Percentiles rank a stretch among this genome's conserved stretches.
Evolutionary conservation across 2,329 filamentous ascomycete species (phyloP).

Genomic region (Aspergillus sp.): DNA sequence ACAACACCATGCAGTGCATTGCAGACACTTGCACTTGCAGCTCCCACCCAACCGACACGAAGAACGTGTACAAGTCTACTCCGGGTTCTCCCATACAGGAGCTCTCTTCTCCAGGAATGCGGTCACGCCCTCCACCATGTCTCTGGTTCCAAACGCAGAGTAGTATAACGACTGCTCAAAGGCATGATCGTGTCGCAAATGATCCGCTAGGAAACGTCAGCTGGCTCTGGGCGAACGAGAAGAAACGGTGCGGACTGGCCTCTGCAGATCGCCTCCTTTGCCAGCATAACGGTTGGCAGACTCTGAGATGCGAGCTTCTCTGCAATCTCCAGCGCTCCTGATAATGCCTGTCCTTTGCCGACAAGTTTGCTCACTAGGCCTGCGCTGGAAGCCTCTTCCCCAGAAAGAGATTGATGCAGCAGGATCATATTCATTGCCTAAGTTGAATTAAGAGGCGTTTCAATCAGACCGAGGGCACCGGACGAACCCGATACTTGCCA

Average conservation of each 20-base stretch:
- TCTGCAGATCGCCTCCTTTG: slow-evolving; percentile 11
- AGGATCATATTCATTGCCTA: slow-evolving; percentile 13
- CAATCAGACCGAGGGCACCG: neutral
- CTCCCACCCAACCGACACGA: too few relatives aligned
- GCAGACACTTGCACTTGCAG: too few relatives aligned
- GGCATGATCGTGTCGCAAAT: slow-evolving; percentile 4
- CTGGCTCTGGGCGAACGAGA: neutral
- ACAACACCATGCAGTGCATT: too few relatives aligned
- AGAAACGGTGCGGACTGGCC: neutral
- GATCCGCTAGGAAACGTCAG: slow-evolving; percentile 6
- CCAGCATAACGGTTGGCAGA: slow-evolving; percentile 3
- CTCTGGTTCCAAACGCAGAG: slow-evolving; percentile 6
- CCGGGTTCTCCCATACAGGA: slow-evolving; percentile 4
- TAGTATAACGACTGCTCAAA: slow-evolving; percentile 11
- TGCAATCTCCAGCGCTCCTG: slow-evolving; percentile 3
- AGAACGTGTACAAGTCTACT: too few relatives aligned
- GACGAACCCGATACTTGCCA: slow-evolving; percentile 10
- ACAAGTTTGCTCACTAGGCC: slow-evolving; percentile 5
- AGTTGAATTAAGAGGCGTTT: neutral
- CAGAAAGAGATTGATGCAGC: slow-evolving; percentile 6
- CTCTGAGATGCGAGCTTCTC: slow-evolving; percentile 4
- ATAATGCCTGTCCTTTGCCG: slow-evolving; percentile 1
- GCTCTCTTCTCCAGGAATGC: slow-evolving; percentile 10
- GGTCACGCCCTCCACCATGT: slow-evolving; percentile 9
- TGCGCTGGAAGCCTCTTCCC: neutral